Conservation (phyloP, 371 early-diverging fungal genomes). For the Chytridium lagenaria region DNA sequence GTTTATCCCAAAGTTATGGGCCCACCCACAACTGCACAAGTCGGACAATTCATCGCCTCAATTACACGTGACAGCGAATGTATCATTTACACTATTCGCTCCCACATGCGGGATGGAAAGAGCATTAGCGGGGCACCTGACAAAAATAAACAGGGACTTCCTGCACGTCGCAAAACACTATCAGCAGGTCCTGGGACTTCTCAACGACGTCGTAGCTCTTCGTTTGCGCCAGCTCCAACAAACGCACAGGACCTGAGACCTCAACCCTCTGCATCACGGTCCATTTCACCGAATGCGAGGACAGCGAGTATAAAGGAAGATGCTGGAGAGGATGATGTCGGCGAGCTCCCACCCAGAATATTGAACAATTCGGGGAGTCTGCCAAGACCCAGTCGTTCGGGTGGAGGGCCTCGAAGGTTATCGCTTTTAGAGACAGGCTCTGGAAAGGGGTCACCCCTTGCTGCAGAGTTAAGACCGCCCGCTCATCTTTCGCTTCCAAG, state of each 20-base stretch:
- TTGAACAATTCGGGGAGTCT: not conserved
- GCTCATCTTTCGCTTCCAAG: not conserved
- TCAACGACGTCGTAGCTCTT: conserved; percentile 1
- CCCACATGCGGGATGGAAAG: conserved; percentile 42
- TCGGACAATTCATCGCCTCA: conserved; percentile 50
- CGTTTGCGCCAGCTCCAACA: conserved; percentile 13
- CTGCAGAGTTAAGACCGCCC: conserved; percentile 5
- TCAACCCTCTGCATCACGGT: not conserved
- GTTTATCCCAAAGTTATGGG: conserved; percentile 48
- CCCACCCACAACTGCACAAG: conserved; percentile 34
- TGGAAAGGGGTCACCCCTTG: conserved; percentile 23
- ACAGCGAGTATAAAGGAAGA: conserved; percentile 20
- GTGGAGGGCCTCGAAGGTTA: conserved; percentile 17
- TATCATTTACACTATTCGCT: conserved; percentile 54
- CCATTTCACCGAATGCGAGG: not conserved
- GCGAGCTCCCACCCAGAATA: conserved; percentile 4
- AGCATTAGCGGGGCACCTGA: conserved; percentile 34
- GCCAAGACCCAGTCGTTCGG: not conserved
- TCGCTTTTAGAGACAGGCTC: conserved; percentile 20
- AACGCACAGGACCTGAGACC: conserved; percentile 14
- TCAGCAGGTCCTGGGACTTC: not conserved
- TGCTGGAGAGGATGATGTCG: conserved; percentile 17
- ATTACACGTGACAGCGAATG: conserved; percentile 49
- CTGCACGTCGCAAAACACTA: not conserved
- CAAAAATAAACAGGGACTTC: not conserved